Evolutionary conservation across 345 rosid genomes (phyloP).

Genomic region (Rubroshorea leprosula): DNA sequence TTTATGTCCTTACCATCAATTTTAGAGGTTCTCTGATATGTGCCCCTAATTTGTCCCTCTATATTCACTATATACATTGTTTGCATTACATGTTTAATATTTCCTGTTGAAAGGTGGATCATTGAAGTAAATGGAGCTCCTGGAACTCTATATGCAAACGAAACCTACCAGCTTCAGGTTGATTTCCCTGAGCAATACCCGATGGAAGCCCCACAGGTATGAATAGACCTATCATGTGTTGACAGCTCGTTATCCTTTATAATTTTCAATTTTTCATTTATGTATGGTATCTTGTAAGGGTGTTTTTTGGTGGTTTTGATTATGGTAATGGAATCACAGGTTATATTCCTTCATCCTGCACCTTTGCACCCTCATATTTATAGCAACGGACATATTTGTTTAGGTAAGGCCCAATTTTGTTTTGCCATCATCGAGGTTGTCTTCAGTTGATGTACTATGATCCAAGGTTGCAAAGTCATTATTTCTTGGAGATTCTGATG

Average conservation of each 20-base stretch:
- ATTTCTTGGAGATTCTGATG: not conserved
- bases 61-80: not conserved
- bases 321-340: conserved; percentile 34
- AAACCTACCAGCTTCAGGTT: conserved; percentile 92
- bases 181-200: conserved; percentile 99
- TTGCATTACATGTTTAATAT: not conserved
- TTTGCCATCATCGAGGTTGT: not conserved
- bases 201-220: conserved; percentile 98
- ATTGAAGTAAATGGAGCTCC: conserved; percentile 88
- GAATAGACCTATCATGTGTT: not conserved
- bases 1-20: not conserved
- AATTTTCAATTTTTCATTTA: not conserved
- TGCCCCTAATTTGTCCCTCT: not conserved
- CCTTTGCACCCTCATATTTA: conserved; percentile 94
- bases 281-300: not conserved
- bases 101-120: conserved; percentile 53
- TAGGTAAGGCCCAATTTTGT: conserved; percentile 43
- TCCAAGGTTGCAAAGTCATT: not conserved
- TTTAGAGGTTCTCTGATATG: conserved; percentile 2
- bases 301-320: conserved; percentile 1
- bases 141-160: conserved; percentile 79
- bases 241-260: not conserved
- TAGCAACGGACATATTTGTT: conserved; percentile 97
- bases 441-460: not conserved
- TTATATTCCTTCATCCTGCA: conserved; percentile 81